Conservation (phyloP, 768 basidiomycete species). For the Boletus rubescentipes region DNA sequence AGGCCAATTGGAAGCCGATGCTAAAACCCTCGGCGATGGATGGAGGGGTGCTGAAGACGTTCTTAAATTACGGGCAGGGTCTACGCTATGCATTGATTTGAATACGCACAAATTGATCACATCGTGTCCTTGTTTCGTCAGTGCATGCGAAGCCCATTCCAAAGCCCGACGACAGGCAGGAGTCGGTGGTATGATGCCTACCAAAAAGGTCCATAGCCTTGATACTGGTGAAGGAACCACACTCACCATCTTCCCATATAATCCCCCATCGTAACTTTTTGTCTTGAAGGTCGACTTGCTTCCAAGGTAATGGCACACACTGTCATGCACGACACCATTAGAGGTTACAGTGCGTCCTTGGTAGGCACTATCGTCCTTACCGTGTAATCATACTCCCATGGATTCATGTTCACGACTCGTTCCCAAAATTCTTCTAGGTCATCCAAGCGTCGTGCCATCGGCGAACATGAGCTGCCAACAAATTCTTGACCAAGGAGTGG, state of each 20-base stretch:
- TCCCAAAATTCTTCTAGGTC: slow-evolving; percentile 46
- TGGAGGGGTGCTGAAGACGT: slow-evolving; percentile 41
- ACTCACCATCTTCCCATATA: slow-evolving; percentile 42
- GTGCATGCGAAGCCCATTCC: slow-evolving; percentile 31
- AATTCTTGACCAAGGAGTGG: slow-evolving; percentile 40
- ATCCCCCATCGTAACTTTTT: slow-evolving; percentile 41
- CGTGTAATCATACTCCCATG: slow-evolving; percentile 45
- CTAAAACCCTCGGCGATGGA: slow-evolving; percentile 46
- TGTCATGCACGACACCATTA: slow-evolving; percentile 11
- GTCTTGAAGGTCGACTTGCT: slow-evolving; percentile 31
- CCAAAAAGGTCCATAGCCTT: not conserved
- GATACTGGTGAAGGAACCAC: not conserved
- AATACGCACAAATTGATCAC: slow-evolving; percentile 43
- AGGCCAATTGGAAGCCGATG: slow-evolving; percentile 53
- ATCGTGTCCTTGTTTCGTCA: slow-evolving; percentile 39
- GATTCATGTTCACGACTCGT: slow-evolving; percentile 39
- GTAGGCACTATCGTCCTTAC: slow-evolving; percentile 22
- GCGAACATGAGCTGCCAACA: slow-evolving; percentile 36
- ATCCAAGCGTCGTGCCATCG: slow-evolving; percentile 42
- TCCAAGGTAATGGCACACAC: slow-evolving; percentile 47
- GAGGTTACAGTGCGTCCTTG: not conserved
- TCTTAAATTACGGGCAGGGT: not conserved
- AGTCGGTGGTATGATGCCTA: slow-evolving; percentile 39
- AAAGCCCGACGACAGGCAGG: slow-evolving; percentile 43
- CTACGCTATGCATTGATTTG: slow-evolving; percentile 1